Base-by-base conservation (phyloP, 1,139 yeast genomes). In the Starmera stellimalicola region DNA sequence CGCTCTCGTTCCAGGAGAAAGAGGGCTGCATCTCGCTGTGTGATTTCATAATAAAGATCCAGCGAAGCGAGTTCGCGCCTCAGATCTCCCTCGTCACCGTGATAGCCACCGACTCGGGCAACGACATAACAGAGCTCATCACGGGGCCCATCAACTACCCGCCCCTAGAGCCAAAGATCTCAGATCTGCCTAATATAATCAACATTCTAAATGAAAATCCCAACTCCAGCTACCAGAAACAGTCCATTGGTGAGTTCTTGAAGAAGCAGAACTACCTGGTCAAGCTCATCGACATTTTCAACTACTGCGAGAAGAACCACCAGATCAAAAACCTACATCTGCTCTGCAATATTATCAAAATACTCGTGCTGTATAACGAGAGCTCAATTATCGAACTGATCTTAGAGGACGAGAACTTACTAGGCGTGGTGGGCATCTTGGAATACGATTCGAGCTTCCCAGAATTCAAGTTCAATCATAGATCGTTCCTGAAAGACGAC, bases 391-490 rank as follows among this genome's bases (percentile, higher is more conserved):
- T 87, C 27, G 95, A 85, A 38, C 62, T 69, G 29, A 66, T 88
- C 35, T 60, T 84, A 3, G 68, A 70, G 12, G 91, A 81, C 43
- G 70, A 68, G 4, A 64, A 70, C 36, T 67, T 84, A 24, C 49
- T 68, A 45, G 82, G 83, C 1, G 60, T 83, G 6, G 70, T 80
- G 8, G 94, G 95, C 0, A 80, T 85, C n/a, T 59, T 91, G 32
- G 98, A 91, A 54, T 91, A 88, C 55, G 96, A 88, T 52, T 82
- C 93, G 0, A 94, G 82, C 37, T 83, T 70, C 47, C 94, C 95
- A 1, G 66, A 66, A 16, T 65, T 69, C 42, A 87, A 84, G 55
- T 85, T 95, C 2, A 78, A 82, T 45, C 85, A 84, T 57, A 63
- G 96, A 31, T 73, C 70, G 15, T 77, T 73, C 48, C 57, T 85